These are phyloP conservation scores for Apiotrichum laibachii DNA, from an alignment of 1,284 basidiomycete genomes.

Conservation along the genomic window DNA sequence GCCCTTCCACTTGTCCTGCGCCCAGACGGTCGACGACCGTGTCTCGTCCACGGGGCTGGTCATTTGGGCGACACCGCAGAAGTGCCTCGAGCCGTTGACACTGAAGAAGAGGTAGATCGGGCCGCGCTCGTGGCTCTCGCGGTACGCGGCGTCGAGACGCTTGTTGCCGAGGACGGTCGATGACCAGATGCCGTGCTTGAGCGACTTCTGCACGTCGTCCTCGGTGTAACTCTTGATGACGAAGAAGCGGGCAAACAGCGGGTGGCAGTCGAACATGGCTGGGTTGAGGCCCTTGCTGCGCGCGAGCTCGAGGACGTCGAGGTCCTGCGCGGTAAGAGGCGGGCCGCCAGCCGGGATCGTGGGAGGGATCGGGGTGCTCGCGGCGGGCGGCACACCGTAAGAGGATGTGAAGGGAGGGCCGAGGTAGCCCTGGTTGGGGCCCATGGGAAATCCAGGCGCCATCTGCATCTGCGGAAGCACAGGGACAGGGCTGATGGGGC, in stretches of 20 bases:
- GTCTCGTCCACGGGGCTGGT: conserved; percentile 64
- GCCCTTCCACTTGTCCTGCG: conserved; percentile 97
- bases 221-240: conserved; percentile 98
- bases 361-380: background rate
- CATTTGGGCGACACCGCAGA: conserved; percentile 97
- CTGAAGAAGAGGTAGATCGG: conserved; percentile 96
- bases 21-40: conserved; percentile 74
- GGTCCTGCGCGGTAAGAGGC: conserved; percentile 29
- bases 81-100: conserved; percentile 92
- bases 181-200: conserved; percentile 96
- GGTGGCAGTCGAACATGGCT: conserved; percentile 74
- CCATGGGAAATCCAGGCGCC: conserved; percentile 7
- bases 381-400: conserved; percentile 14
- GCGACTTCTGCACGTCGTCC: conserved; percentile 93
- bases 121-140: conserved; percentile 76
- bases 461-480: conserved; percentile 8
- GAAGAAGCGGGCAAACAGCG: conserved; percentile 77
- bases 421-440: conserved; percentile 14
- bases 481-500: conserved; percentile 3
- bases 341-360: background rate
- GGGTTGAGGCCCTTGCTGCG: conserved; percentile 89
- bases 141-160: conserved; percentile 89
- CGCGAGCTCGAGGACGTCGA: conserved; percentile 82
- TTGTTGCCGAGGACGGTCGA: conserved; percentile 94
- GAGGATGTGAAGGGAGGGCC: conserved; percentile 18